These are phyloP conservation scores for Phylloporus rhodoxanthus DNA, from an alignment of 768 basidiomycete species.

Conservation along the genomic window DNA sequence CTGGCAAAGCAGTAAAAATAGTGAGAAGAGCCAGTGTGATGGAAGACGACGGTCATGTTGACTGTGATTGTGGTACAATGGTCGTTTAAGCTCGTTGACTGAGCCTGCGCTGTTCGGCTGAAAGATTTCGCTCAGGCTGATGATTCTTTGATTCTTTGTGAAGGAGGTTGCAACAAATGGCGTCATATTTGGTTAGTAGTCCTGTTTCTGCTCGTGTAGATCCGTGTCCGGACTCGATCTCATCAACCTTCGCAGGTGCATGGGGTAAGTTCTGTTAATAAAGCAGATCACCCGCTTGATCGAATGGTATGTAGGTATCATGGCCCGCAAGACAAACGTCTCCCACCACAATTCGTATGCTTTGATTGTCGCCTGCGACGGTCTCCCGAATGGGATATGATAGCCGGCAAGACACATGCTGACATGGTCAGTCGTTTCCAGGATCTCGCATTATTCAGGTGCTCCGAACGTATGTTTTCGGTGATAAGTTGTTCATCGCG, in stretches of 20 bases:
- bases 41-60: conserved; percentile 37
- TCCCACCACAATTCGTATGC: conserved; percentile 61
- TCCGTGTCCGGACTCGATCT: background rate
- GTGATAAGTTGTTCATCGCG: background rate
- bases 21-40: conserved; percentile 9
- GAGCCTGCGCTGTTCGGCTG: background rate
- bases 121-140: conserved; percentile 38
- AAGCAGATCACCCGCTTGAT: background rate
- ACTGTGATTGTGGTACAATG: conserved; percentile 66
- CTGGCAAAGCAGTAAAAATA: background rate
- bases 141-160: conserved; percentile 56
- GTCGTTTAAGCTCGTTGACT: conserved; percentile 30
- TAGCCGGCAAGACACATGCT: conserved; percentile 49
- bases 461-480: background rate
- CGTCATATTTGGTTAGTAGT: conserved; percentile 65
- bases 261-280: conserved; percentile 28
- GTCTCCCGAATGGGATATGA: conserved; percentile 66
- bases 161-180: conserved; percentile 69
- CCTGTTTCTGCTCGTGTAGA: background rate
- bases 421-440: conserved; percentile 58
- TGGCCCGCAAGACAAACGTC: conserved; percentile 46
- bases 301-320: conserved; percentile 47
- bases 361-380: conserved; percentile 70
- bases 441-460: conserved; percentile 71
- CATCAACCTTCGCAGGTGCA: conserved; percentile 27